Evolutionary conservation across 257 asterid species (phyloP).

Genomic region (Nicotiana knightiana): DNA sequence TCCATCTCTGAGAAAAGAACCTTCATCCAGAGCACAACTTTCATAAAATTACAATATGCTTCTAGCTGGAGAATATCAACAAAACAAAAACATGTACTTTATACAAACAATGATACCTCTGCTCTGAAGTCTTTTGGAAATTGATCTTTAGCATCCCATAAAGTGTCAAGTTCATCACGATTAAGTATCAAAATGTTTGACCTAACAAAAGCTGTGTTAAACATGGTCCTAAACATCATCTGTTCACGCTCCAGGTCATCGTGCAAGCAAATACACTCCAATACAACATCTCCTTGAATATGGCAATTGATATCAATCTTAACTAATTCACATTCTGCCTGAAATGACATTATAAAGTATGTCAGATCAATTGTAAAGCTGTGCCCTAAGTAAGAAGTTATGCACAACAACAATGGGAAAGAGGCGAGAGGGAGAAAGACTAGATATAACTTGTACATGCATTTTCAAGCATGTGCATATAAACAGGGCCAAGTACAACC

Average conservation of each 20-base stretch:
- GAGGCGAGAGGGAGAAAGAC: not conserved
- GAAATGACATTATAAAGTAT: conserved; percentile 27
- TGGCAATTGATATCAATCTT: conserved; percentile 85
- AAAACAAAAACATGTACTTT: not conserved
- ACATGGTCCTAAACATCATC: conserved; percentile 91
- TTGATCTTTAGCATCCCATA: conserved; percentile 84
- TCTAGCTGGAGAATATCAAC: conserved; percentile 13
- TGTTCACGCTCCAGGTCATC: conserved; percentile 70
- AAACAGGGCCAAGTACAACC: not conserved
- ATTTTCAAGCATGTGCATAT: not conserved
- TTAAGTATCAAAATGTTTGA: conserved; percentile 88
- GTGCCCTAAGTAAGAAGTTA: not conserved
- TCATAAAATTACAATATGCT: conserved; percentile 17
- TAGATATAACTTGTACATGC: not conserved
- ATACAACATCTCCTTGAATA: conserved; percentile 92
- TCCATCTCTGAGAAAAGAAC: conserved; percentile 93
- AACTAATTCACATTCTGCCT: conserved; percentile 77
- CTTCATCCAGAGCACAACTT: conserved; percentile 37
- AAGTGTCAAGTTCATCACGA: conserved; percentile 71
- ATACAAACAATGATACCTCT: conserved; percentile 44
- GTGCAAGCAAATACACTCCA: conserved; percentile 77
- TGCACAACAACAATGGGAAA: not conserved
- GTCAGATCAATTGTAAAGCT: not conserved
- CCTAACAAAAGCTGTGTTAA: conserved; percentile 91
- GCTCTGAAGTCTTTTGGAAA: conserved; percentile 87